Conservation (phyloP, 257 asterid species). For the Jacaranda mimosifolia region DNA sequence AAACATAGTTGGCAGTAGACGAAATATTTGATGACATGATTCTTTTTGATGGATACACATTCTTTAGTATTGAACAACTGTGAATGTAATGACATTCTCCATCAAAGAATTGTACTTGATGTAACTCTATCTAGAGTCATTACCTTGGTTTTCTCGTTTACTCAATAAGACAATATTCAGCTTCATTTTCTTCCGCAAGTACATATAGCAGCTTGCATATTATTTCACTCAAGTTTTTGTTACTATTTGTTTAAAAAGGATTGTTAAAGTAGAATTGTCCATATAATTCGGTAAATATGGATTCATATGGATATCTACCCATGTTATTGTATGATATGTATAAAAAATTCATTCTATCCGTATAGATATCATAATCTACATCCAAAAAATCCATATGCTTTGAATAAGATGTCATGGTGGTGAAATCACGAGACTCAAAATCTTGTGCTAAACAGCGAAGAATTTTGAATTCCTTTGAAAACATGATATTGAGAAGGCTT, state of each 20-base stretch:
- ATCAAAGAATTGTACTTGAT: background rate
- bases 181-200: background rate
- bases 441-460: no score
- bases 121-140: background rate
- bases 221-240: constrained; percentile 17
- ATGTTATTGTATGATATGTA: no score
- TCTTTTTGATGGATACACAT: constrained; percentile 38
- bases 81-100: constrained; percentile 27
- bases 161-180: background rate
- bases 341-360: no score
- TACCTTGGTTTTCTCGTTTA: background rate
- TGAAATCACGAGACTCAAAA: no score
- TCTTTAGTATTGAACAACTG: background rate
- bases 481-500: no score
- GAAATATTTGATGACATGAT: constrained; percentile 16
- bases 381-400: no score
- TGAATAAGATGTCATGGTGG: no score
- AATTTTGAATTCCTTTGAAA: no score
- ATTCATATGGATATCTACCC: no score
- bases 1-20: background rate
- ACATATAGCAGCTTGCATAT: constrained; percentile 12
- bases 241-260: background rate
- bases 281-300: no score
- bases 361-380: no score
- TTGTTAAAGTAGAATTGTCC: constrained; percentile 5